phyloP scores from a whole-genome alignment of 768 basidiomycete genomes.

The Cystobasidium onofrii region DNA sequence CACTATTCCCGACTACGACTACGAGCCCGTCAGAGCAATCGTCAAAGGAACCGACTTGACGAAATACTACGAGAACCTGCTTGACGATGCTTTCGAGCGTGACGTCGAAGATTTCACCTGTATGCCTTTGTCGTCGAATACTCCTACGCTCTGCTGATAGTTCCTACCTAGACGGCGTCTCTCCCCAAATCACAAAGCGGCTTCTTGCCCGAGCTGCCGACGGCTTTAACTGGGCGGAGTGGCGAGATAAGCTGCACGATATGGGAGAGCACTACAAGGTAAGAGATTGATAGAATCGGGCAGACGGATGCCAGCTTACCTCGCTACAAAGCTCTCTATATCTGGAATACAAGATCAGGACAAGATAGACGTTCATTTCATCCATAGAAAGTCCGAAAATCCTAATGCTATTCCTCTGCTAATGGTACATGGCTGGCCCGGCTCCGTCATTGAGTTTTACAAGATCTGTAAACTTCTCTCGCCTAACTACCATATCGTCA shows the following conservation, averaged over 20 bases:
- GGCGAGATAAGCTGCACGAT: slow-evolving; percentile 7
- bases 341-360: background rate
- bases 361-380: slow-evolving; percentile 38
- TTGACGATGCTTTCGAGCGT: slow-evolving; percentile 14
- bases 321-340: background rate
- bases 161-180: background rate
- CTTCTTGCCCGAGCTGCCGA: slow-evolving; percentile 1
- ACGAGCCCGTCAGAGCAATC: background rate
- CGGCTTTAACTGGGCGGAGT: slow-evolving; percentile 19
- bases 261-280: slow-evolving; percentile 33
- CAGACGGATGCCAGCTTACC: background rate
- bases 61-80: slow-evolving; percentile 14
- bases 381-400: slow-evolving; percentile 38
- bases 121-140: background rate
- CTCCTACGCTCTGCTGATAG: background rate
- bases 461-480: slow-evolving; percentile 27
- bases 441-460: slow-evolving; percentile 40
- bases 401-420: slow-evolving; percentile 42
- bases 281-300: too few species aligned
- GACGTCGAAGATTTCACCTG: slow-evolving; percentile 21
- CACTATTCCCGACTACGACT: slow-evolving; percentile 20
- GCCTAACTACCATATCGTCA: slow-evolving; percentile 15
- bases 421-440: slow-evolving; percentile 43
- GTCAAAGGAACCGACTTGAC: slow-evolving; percentile 15
- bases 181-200: slow-evolving; percentile 15